Percentiles rank a stretch among this genome's conserved stretches.
Evolutionary conservation across 2,329 filamentous ascomycete species (phyloP).

Genomic region (Reticulascus tulasneorum): DNA sequence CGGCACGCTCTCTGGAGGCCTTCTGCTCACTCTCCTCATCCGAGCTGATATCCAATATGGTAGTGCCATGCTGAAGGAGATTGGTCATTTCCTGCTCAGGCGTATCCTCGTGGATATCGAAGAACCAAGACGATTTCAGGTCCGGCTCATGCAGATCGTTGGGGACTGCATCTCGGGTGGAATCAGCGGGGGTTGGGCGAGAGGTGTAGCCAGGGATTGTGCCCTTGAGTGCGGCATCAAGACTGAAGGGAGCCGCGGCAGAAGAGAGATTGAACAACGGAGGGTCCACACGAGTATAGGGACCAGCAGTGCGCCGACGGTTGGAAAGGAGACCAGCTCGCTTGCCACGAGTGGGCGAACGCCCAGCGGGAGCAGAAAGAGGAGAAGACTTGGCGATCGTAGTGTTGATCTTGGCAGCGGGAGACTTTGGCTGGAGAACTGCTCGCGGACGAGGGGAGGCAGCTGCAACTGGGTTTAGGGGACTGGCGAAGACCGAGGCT

Average conservation of each 20-base stretch:
- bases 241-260: constrained; percentile 68
- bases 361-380: constrained; percentile 68
- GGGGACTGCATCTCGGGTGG: constrained; percentile 14
- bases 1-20: constrained; percentile 45
- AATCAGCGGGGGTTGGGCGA: constrained; percentile 28
- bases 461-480: constrained; percentile 15
- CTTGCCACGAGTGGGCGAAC: constrained; percentile 72
- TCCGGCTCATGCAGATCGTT: constrained; percentile 38
- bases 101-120: constrained; percentile 92
- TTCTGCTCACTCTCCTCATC: constrained; percentile 71
- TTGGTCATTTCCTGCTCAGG: constrained; percentile 89
- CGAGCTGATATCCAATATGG: constrained; percentile 81
- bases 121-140: constrained; percentile 72
- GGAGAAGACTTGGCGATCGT: constrained; percentile 46
- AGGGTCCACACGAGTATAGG: constrained; percentile 67
- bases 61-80: constrained; percentile 85
- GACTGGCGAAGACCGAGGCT: background rate
- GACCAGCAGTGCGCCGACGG: constrained; percentile 61
- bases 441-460: constrained; percentile 36
- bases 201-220: constrained; percentile 62
- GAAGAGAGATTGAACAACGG: constrained; percentile 52
- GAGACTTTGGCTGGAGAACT: constrained; percentile 51
- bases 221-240: constrained; percentile 77
- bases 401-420: constrained; percentile 41
- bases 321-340: constrained; percentile 64